Evolutionary conservation across 2,329 filamentous ascomycete genomes (phyloP).

Genomic region (Talaromyces sp.): DNA sequence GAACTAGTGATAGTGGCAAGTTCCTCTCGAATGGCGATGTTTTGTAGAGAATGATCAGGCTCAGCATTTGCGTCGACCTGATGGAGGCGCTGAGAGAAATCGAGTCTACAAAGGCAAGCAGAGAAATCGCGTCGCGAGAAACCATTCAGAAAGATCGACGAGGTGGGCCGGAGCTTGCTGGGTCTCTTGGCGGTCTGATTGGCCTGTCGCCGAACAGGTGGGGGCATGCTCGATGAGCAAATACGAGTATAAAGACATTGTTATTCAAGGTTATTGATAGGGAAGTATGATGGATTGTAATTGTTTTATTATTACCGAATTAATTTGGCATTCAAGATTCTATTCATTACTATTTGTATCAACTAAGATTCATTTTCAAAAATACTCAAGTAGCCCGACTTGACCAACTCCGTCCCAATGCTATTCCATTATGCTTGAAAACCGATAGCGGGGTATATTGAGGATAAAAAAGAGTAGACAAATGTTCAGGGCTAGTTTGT

Average conservation of each 20-base stretch:
- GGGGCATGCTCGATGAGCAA: background rate
- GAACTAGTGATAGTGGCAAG: background rate
- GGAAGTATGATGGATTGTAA: background rate
- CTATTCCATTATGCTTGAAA: background rate
- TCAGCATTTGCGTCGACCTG: background rate
- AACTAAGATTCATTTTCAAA: background rate
- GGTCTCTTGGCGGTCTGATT: background rate
- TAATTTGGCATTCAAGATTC: background rate
- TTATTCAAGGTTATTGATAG: background rate
- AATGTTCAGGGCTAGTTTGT: background rate
- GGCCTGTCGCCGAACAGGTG: background rate
- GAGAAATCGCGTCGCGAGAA: background rate
- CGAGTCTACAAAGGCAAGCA: background rate
- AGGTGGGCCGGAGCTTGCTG: background rate
- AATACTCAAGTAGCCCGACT: background rate
- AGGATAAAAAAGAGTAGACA: background rate
- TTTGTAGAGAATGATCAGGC: background rate
- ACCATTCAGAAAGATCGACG: background rate
- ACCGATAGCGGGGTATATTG: background rate
- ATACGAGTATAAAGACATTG: background rate
- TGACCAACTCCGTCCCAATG: constrained; percentile 4
- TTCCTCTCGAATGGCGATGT: background rate
- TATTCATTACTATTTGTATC: background rate
- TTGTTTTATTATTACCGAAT: background rate
- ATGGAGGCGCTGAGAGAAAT: background rate